Evolutionary conservation across 1,284 basidiomycete genomes (phyloP).

Genomic region (Earliella scabrosa): DNA sequence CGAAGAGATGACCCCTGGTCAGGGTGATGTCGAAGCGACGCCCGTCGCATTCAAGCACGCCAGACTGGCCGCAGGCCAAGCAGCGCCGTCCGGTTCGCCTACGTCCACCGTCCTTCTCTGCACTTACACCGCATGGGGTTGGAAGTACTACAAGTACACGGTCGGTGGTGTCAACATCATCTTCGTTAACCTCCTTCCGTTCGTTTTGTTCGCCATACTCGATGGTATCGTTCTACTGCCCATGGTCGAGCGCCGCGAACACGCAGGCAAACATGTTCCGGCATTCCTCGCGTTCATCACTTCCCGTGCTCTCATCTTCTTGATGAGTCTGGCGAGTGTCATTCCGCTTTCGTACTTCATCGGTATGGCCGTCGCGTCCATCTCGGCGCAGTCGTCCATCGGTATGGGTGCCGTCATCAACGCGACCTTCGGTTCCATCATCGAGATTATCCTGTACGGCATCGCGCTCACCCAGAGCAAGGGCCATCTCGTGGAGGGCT

Average conservation of each 20-base stretch:
- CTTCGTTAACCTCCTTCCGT: conserved; percentile 93
- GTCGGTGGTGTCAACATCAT: conserved; percentile 98
- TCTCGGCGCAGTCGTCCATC: conserved; percentile 97
- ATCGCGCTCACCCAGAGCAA: conserved; percentile 91
- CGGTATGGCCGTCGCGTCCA: conserved; percentile 99
- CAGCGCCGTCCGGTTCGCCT: conserved; percentile 72
- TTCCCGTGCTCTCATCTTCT: conserved; percentile 83
- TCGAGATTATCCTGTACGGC: conserved; percentile 94
- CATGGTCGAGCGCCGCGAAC: conserved; percentile 61
- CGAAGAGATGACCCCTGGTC: conserved; percentile 29
- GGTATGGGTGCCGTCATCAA: conserved; percentile 99
- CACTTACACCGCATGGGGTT: conserved; percentile 90
- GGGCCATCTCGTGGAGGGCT: conserved; percentile 95
- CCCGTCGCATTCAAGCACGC: conserved; percentile 62
- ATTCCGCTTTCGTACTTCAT: conserved; percentile 99
- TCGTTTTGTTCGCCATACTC: conserved; percentile 96
- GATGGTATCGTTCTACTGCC: conserved; percentile 88
- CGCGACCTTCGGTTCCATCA: conserved; percentile 97
- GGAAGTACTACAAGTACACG: conserved; percentile 99
- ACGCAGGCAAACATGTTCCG: conserved; percentile 61
- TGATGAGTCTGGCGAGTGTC: conserved; percentile 87
- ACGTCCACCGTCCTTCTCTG: conserved; percentile 91
- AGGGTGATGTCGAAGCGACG: conserved; percentile 25
- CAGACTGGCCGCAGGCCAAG: conserved; percentile 69
- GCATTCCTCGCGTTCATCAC: conserved; percentile 74